Evolutionary conservation across 108 stramenopile species (phyloP).

Genomic region (Fistulifera solaris): DNA sequence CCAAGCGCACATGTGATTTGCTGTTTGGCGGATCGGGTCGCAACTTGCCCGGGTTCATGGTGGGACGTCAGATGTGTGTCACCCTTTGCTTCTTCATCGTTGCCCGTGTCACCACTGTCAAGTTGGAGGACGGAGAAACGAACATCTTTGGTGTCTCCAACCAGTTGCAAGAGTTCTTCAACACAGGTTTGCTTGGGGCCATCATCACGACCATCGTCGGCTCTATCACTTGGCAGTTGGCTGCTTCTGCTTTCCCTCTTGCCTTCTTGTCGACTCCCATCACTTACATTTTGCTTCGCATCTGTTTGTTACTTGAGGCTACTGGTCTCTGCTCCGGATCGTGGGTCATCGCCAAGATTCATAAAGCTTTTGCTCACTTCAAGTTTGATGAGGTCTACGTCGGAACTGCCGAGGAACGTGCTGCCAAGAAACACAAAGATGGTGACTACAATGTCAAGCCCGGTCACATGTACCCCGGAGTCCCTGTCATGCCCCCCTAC

Average conservation of each 20-base stretch:
- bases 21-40: constrained; percentile 55
- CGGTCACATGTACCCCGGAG: no score
- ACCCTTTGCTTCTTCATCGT: constrained; percentile 56
- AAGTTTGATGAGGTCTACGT: constrained; percentile 65
- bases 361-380: constrained; percentile 29
- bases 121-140: constrained; percentile 35
- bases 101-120: constrained; percentile 52
- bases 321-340: constrained; percentile 52
- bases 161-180: constrained; percentile 59
- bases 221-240: constrained; percentile 68
- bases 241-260: constrained; percentile 62
- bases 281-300: constrained; percentile 35
- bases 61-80: constrained; percentile 74
- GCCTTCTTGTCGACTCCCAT: constrained; percentile 60
- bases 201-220: constrained; percentile 72
- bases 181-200: constrained; percentile 76
- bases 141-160: constrained; percentile 66
- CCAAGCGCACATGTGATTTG: constrained; percentile 43
- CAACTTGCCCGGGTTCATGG: constrained; percentile 73
- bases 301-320: constrained; percentile 43
- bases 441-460: no score
- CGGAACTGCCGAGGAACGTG: constrained; percentile 62
- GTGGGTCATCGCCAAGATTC: constrained; percentile 52
- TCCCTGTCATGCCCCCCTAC: no score
- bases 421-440: constrained; percentile 16